These are phyloP conservation scores for Rhizopus microsporus DNA, from an alignment of 371 early-diverging fungal genomes.

Conservation along the genomic window DNA sequence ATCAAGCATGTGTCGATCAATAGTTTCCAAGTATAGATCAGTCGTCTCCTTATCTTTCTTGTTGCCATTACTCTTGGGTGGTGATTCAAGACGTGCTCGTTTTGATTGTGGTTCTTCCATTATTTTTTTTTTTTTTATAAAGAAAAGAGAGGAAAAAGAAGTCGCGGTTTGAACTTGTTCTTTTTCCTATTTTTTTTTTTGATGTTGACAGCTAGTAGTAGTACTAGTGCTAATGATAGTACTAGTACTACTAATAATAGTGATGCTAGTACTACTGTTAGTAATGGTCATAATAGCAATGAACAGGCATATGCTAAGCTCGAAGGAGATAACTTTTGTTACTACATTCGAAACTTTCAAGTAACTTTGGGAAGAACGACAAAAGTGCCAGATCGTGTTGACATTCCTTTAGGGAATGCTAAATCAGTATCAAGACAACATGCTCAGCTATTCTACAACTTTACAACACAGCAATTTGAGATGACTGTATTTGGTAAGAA, in stretches of 20 bases:
- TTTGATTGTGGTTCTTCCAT: slow-evolving; percentile 39
- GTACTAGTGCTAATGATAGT: too few species aligned
- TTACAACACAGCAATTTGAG: slow-evolving; percentile 76
- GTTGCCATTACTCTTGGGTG: background rate
- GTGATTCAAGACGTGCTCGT: slow-evolving; percentile 28
- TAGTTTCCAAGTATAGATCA: slow-evolving; percentile 63
- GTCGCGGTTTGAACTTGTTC: background rate
- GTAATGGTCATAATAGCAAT: slow-evolving; percentile 5
- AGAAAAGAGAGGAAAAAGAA: slow-evolving; percentile 9
- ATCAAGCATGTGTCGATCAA: slow-evolving; percentile 90
- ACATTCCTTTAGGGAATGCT: slow-evolving; percentile 79
- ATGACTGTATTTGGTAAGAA: slow-evolving; percentile 85
- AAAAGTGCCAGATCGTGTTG: slow-evolving; percentile 59
- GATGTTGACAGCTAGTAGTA: too few species aligned
- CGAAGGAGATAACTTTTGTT: slow-evolving; percentile 80
- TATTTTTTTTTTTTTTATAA: slow-evolving; percentile 1
- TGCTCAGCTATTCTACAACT: slow-evolving; percentile 86
- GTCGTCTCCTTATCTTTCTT: slow-evolving; percentile 29
- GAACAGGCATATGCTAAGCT: slow-evolving; percentile 89
- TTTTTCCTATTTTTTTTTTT: background rate
- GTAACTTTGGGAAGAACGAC: slow-evolving; percentile 77
- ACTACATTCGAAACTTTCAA: slow-evolving; percentile 78
- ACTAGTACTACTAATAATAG: too few species aligned
- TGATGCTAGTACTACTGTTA: too few species aligned
- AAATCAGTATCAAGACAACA: slow-evolving; percentile 86